Percentiles rank a stretch among this genome's conserved stretches.
phyloP scores from a whole-genome alignment of 2,329 filamentous ascomycete species.

The Aspergillus intermedius region DNA sequence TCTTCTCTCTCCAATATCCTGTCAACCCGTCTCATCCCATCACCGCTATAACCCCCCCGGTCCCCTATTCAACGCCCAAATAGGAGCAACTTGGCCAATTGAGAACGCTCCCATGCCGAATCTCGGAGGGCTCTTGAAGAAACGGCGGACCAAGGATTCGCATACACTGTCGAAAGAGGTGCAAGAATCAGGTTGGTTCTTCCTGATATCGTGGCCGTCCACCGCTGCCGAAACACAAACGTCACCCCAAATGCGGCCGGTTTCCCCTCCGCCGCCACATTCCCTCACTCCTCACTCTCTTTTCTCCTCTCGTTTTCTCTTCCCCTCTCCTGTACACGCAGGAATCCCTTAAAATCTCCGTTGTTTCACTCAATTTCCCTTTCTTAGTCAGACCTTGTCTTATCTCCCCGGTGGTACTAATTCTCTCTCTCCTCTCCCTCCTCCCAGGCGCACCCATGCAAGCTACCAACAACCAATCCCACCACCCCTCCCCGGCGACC shows the following conservation, averaged over 20 bases:
- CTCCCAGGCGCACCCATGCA: slow-evolving; percentile 30
- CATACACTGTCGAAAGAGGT: slow-evolving; percentile 48
- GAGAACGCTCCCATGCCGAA: slow-evolving; percentile 64
- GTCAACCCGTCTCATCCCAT: slow-evolving; percentile 3
- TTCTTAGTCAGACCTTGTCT: neutral
- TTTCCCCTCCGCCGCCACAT: slow-evolving; percentile 19
- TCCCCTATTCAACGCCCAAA: neutral
- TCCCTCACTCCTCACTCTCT: neutral
- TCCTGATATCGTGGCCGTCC: slow-evolving; percentile 28
- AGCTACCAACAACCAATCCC: slow-evolving; percentile 28
- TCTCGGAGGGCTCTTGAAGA: slow-evolving; percentile 86
- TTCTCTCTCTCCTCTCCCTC: neutral
- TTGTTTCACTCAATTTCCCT: neutral
- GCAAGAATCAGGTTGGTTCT: slow-evolving; percentile 48
- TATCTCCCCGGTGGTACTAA: neutral
- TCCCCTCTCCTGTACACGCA: neutral
- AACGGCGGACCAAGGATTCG: slow-evolving; percentile 95
- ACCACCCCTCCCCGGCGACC: slow-evolving; percentile 18
- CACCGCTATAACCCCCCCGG: neutral
- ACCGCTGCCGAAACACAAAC: slow-evolving; percentile 61
- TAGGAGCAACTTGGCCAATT: slow-evolving; percentile 5
- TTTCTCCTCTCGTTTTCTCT: neutral
- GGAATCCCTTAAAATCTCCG: neutral
- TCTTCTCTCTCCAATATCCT: slow-evolving; percentile 1
- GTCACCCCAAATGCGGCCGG: slow-evolving; percentile 41